These are phyloP conservation scores for Insectozyma bohioensis DNA, from an alignment of 1,139 yeast genomes.

Conservation along the genomic window DNA sequence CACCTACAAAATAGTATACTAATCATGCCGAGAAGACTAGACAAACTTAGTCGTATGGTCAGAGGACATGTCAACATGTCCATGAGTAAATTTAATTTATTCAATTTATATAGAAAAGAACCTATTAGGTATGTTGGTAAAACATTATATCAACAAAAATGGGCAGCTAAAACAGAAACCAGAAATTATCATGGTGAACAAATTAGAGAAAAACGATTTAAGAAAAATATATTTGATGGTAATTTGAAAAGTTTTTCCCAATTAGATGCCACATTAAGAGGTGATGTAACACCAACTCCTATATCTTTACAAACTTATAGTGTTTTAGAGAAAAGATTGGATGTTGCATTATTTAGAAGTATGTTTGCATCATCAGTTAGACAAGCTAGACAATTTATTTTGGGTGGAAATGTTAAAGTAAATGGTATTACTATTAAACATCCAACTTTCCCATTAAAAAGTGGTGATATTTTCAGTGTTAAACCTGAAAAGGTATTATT, in stretches of 20 bases:
- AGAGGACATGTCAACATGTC: constrained; percentile 85
- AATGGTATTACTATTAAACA: constrained; percentile 78
- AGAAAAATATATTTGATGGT: constrained; percentile 61
- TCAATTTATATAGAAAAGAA: constrained; percentile 76
- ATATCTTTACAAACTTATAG: constrained; percentile 87
- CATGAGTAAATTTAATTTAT: constrained; percentile 88
- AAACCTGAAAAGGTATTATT: constrained; percentile 81
- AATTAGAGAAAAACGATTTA: constrained; percentile 81
- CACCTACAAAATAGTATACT: too few species aligned
- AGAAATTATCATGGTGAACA: constrained; percentile 97
- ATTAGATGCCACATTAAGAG: constrained; percentile 71
- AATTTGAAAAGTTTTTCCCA: constrained; percentile 83
- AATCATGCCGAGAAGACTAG: constrained; percentile 69
- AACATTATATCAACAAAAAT: constrained; percentile 84
- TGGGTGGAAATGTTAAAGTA: constrained; percentile 80
- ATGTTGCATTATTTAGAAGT: constrained; percentile 85
- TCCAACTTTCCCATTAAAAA: constrained; percentile 73
- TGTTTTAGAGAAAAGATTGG: constrained; percentile 82
- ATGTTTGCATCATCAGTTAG: constrained; percentile 92
- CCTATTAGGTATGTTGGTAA: constrained; percentile 51
- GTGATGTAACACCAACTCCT: constrained; percentile 66
- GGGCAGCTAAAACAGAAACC: constrained; percentile 88
- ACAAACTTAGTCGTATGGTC: constrained; percentile 55
- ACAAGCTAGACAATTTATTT: constrained; percentile 88
- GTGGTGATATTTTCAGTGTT: constrained; percentile 88